phyloP scores from a whole-genome alignment of 2,329 filamentous ascomycete species.

The Colletotrichum aenigma region DNA sequence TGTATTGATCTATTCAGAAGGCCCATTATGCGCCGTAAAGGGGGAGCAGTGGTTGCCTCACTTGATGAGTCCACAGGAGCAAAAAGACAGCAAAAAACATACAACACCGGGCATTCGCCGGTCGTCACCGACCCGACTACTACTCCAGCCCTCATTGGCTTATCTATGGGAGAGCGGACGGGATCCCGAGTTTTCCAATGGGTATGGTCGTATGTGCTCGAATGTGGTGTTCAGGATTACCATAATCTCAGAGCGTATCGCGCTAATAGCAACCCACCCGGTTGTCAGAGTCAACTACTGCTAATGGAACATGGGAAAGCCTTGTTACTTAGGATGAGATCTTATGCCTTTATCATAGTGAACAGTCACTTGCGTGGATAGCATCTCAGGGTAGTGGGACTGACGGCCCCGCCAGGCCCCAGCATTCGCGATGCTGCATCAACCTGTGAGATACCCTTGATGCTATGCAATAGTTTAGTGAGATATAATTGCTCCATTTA shows the following conservation, averaged over 20 bases:
- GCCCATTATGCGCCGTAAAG: neutral
- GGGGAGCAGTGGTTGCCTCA: neutral
- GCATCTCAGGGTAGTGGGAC: no score
- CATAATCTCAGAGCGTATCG: no score
- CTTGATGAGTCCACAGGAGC: neutral
- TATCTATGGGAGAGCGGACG: no score
- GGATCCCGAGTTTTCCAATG: no score
- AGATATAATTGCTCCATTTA: neutral
- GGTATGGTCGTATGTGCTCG: no score
- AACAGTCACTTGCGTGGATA: no score
- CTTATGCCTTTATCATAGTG: no score
- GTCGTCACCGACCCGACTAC: neutral
- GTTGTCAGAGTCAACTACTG: no score
- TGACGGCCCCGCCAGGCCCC: no score
- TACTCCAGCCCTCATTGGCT: neutral
- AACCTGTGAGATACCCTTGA: neutral
- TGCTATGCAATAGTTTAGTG: neutral
- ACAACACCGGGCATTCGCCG: neutral
- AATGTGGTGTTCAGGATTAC: accelerated
- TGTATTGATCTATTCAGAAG: neutral
- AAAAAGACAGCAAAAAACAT: neutral
- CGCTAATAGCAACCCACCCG: no score
- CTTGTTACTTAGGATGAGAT: no score
- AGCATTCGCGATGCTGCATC: neutral
- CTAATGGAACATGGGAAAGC: no score